Base-by-base conservation (phyloP, 1,284 basidiomycete species). In the Chalciporus piperatoides region DNA sequence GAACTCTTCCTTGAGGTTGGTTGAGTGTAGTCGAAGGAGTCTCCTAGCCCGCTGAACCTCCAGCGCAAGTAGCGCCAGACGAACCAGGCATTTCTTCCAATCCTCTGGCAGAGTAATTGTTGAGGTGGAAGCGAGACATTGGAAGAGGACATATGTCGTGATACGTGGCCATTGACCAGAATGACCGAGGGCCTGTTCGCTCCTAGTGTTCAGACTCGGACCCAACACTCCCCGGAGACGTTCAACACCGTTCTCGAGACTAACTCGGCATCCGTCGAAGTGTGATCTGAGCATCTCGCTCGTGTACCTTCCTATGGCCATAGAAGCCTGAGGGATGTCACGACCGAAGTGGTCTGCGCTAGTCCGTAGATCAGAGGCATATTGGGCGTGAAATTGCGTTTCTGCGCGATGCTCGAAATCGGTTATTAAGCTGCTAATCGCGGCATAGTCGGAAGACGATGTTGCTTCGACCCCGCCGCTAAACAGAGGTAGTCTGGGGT, bases 41-140 rank as follows among this genome's bases (percentile, higher is more conserved):
- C 72, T 64, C 8, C 62, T 62, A 21, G 69, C 59, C 14, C 67
- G 67, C 41, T 76, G 75, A 25, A 67, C 6, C 28, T 41, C 11
- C 8, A 75, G 49, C 28, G 67, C 28, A 2, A 56, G 48, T 36
- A 59, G 45, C 2, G 67, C 70, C 6, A 72, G 51, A 4, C 11
- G 8, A 1, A 53, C 54, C 3, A 78, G 44, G 15, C 37, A 52
- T 1, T 24, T n/a, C 27, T 52, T 51, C 75, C 74, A 75, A 10
- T 47, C 30, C 0, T 44, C 24, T 0, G 55, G 24, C 14, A 60
- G 51, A 4, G 5, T 0, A n/a, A 19, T 41, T 2, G n/a, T 25
- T 0, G 49, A 56, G 2, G 51, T 56, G 7, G 58, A 62, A 1
- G 62, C 56, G n/a, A 70, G 56, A 6, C 38, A 45, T 2, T 54